Conservation (phyloP, 192 early-diverging fungal species). For the Mortierella claussenii region DNA sequence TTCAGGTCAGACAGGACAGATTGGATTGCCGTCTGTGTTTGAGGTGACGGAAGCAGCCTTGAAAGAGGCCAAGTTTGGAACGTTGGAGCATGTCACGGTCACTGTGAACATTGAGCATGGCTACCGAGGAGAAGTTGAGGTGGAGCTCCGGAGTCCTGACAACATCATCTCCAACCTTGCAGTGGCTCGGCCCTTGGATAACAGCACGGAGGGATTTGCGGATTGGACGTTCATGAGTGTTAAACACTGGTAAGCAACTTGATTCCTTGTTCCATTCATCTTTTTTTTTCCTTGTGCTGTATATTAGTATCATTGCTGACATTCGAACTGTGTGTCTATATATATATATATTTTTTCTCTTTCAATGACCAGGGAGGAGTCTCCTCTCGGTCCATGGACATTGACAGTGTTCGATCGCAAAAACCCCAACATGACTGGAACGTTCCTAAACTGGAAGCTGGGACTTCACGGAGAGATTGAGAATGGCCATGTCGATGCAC, state of each 20-base stretch:
- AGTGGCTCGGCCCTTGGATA: conserved; percentile 68
- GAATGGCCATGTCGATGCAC: conserved; percentile 4
- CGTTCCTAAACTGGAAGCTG: conserved; percentile 74
- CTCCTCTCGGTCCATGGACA: conserved; percentile 83
- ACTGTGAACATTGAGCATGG: conserved; percentile 80
- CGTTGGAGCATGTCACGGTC: conserved; percentile 88
- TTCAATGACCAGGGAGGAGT: conserved; percentile 66
- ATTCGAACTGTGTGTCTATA: no score
- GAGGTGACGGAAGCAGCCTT: conserved; percentile 65
- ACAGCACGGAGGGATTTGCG: conserved; percentile 71
- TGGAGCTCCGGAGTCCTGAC: conserved; percentile 76
- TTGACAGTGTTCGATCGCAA: conserved; percentile 71
- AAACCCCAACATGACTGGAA: conserved; percentile 61
- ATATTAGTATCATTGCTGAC: no score
- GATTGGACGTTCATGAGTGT: conserved; percentile 94
- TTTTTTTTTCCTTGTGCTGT: no score
- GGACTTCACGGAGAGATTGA: conserved; percentile 41
- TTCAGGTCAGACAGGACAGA: conserved; percentile 13
- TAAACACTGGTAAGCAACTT: conserved; percentile 79
- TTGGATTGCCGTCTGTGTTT: conserved; percentile 51
- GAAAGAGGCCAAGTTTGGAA: conserved; percentile 62
- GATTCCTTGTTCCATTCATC: not conserved
- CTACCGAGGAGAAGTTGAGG: conserved; percentile 82
- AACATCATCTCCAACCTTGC: conserved; percentile 75
- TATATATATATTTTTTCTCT: not conserved